Conservation (phyloP, 805 yeast species). For the Sungouiozyma intestinalis region DNA sequence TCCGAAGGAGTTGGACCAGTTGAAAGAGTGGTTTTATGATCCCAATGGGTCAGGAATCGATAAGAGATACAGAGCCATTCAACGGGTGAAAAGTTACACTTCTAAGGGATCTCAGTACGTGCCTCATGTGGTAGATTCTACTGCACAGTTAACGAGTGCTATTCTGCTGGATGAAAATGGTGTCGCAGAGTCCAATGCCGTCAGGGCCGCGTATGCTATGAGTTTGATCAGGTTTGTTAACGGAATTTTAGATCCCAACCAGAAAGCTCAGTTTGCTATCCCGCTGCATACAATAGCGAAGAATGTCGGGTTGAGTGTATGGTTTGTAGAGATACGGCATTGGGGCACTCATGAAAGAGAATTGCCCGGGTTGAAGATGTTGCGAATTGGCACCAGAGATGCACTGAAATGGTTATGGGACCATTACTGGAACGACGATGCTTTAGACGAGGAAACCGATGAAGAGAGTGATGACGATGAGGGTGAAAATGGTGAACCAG, state of each 20-base stretch:
- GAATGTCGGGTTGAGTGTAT: constrained; percentile 56
- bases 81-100: constrained; percentile 41
- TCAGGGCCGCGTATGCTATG: constrained; percentile 56
- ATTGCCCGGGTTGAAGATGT: constrained; percentile 58
- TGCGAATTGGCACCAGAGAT: constrained; percentile 46
- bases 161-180: constrained; percentile 33
- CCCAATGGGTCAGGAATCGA: constrained; percentile 9
- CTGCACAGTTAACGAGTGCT: constrained; percentile 47
- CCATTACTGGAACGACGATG: constrained; percentile 54
- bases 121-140: constrained; percentile 65
- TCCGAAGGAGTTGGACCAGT: constrained; percentile 33
- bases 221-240: constrained; percentile 79
- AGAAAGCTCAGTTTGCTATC: constrained; percentile 65
- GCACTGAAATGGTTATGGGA: constrained; percentile 70
- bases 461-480: constrained; percentile 2
- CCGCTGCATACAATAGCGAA: constrained; percentile 70
- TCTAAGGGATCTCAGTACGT: constrained; percentile 45
- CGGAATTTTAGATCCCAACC: constrained; percentile 80
- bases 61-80: constrained; percentile 36
- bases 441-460: constrained; percentile 12
- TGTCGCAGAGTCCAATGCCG: constrained; percentile 20
- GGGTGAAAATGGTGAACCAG: neutral
- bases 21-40: constrained; percentile 45
- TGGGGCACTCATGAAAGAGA: constrained; percentile 77
- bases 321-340: constrained; percentile 85